Percentiles rank a stretch among this genome's conserved stretches.
These are phyloP conservation scores for Quercus glauca DNA, from an alignment of 306 rosid genomes.

Conservation along the genomic window DNA sequence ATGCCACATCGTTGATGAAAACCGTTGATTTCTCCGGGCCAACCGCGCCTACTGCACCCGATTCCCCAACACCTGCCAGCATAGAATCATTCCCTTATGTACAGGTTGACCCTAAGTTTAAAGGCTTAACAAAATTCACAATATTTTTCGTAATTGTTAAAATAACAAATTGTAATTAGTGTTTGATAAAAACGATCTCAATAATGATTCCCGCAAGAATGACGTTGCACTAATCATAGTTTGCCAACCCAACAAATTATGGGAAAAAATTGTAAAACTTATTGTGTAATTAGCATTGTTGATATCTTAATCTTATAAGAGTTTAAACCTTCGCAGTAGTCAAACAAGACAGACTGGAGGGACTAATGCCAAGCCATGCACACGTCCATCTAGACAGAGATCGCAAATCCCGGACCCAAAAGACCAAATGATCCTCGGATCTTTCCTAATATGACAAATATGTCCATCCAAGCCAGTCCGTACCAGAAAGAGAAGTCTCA, in stretches of 20 bases:
- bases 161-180: no score
- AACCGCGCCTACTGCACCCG: constrained; percentile 23
- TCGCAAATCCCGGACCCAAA: background rate
- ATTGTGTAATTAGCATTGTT: no score
- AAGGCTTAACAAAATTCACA: no score
- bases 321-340: background rate
- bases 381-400: constrained; percentile 48
- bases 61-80: constrained; percentile 47
- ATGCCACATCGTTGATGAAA: constrained; percentile 83
- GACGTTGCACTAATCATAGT: no score
- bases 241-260: no score
- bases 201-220: no score
- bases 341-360: background rate
- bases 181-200: no score
- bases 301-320: no score
- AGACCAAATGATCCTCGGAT: background rate
- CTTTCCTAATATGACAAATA: background rate
- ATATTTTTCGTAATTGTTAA: no score
- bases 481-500: background rate
- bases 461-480: background rate
- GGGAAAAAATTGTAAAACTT: no score
- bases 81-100: constrained; percentile 9
- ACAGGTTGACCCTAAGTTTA: background rate
- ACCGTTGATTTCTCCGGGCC: constrained; percentile 55
- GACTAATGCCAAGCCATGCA: constrained; percentile 58